Evolutionary conservation across 1,139 yeast genomes (phyloP), one percentile per base, ranked within the genome.

Genomic region (Wickerhamiella pararugosa): DNA sequence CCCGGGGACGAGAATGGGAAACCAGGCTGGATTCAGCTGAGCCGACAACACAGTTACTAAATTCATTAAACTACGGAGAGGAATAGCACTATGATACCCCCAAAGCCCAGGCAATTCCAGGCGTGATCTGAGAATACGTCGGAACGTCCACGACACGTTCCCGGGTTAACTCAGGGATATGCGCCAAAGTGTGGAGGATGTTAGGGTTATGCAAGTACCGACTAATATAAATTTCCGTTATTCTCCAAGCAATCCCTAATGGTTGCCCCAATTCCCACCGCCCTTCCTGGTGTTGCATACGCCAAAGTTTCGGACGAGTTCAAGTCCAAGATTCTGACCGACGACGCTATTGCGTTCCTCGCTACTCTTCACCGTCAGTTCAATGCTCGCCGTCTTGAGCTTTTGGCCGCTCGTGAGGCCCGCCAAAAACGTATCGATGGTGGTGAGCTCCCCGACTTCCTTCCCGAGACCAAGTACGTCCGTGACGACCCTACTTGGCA

Each of bases 401-500:
- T 80, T 53, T 70, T 80, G 49, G 69, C 67, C 39, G 71, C 73
- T 57, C 72, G 90, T 55, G 69, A 69, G 47, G 65, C 63, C 41
- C 75, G 73, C 49, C 90, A 79, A 61, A 62, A 60, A 46, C 66
- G 66, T 52, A 70, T 83, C 58, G 87, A 79, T 53, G 67, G 64
- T 29, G 92, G 92, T 39, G 67, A 67, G 51, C 65, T 78, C 51
- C 90, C 90, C 36, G 76, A 76, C 55, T 80, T 80, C 62, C 64
- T 79, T 46, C 81, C 83, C 25, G 84, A 78, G 59, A 80, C 92
- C 32, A 65, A 66, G 49, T 63, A 71, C 58, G 76, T 80, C 56
- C 71, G 92, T 60, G 75, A 79, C 36, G 84, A 80, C 58, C 69
- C 77, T 33, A 69, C 77, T 41, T 80, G 92, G 92, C 76, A 76